Evolutionary conservation across 75 land plant genomes (phyloP), one percentile per base, ranked within the genome.

Genomic region (Pseudotsuga menziesii): DNA sequence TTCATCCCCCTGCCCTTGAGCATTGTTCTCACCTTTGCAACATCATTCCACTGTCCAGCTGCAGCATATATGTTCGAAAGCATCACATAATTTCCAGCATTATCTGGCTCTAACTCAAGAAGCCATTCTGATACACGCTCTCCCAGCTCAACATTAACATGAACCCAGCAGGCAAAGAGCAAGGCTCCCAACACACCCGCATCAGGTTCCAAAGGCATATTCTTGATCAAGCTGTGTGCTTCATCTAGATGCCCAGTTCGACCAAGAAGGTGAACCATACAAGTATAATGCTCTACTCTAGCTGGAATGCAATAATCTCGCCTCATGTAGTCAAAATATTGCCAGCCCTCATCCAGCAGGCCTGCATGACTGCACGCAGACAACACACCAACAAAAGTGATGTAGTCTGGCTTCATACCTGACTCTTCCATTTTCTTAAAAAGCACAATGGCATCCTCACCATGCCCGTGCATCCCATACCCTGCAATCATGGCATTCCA

Each of bases 401-500:
- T 57, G 14, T 57, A 60, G 55, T 79, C 77, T 23, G 77, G 78
- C 32, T 62, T 54, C n/a, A 83, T 20, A 7, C 61, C 57, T 58
- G 52, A 39, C 25, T 11, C 8, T 5, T 39, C 23, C 86, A 84
- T 78, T 36, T 39, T 27, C 12, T 63, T 41, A 74, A 84, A 84
- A 73, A 73, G 57, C 27, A 15, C 29, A 52, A 73, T 29, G 36
- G 75, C 75, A 15, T 52, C 55, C 60, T 16, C 23, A 54, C 77
- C 56, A 74, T 70, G 59, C 29, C 72, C 85, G 58, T 72, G 59
- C 73, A 61, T 63, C 39, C 39, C 61, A 82, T 69, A 76, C 2
- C 71, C 81, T 61, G 72, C 13, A 44, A 87, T 77, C 73, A 84
- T 81, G 48, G 82, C 64, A 76, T 80, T 84, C 75, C 77, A 86